Base-by-base conservation (phyloP, 345 rosid genomes). In the Geranium brycei region DNA sequence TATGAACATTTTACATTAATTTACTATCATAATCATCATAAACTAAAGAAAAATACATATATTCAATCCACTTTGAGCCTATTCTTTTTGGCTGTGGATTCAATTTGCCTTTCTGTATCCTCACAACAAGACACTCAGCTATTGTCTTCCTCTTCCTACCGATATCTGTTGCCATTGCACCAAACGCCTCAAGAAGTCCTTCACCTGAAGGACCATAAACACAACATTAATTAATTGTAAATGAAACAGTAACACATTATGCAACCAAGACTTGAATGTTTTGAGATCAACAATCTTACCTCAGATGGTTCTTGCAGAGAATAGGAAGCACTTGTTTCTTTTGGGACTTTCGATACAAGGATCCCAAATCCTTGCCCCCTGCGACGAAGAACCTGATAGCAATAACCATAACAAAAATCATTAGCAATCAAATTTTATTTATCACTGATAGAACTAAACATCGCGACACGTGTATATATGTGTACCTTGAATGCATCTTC, bases 251-350 rank as follows among this genome's bases (percentile, higher is more conserved):
- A 23, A 23, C 28, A 23, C 53, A 47, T 47, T 7, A 35, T 35
- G 41, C 10, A 35, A 7, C 41, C 3, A 11, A 47, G 11, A 47
- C 11, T 47, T 47, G 53, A 8, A 47, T 38, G 47, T 23, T 38
- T 38, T 38, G 47, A 38, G 47, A 38, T 38, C 17, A 40, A 40
- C 16, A 18, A 59, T 3, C 67, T 69, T 75, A 70, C 95, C 95
- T 92, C 89, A 7, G 87, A 72, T 62, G 99, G 96, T 47, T 86
- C 97, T 73, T 81, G 87, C 28, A 93, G 83, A 71, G 96, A 85
- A 77, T 87, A 88, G 10, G 92, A 81, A n/a, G 99, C 99, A 66
- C 71, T 85, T 12, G 97, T 90, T 65, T 93, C 97, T 72, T 84
- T 93, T 1, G 97, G 85, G 69, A 73, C 67, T 79, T 90, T 93